Percentiles rank a stretch among this genome's conserved stretches.
phyloP scores from a whole-genome alignment of 2,329 filamentous ascomycete genomes.

The Verticillium alfalfae region DNA sequence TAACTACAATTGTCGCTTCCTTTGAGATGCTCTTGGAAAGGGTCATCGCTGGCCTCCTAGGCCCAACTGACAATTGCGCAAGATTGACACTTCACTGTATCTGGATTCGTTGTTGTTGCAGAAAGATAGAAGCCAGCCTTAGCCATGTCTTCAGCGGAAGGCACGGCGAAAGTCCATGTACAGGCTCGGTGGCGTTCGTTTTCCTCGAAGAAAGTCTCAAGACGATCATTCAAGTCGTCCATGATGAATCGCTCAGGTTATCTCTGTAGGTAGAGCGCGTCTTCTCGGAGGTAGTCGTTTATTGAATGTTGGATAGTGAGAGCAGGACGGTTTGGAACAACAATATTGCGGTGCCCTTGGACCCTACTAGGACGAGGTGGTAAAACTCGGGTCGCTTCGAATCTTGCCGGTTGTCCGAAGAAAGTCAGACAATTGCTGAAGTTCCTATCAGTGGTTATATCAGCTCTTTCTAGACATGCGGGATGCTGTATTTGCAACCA shows the following conservation, averaged over 20 bases:
- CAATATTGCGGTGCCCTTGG: no score
- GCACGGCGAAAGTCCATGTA: neutral
- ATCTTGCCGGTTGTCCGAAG: no score
- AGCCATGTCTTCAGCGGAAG: slow-evolving; percentile 3
- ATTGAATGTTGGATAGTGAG: no score
- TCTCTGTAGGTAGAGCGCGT: no score
- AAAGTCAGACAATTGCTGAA: no score
- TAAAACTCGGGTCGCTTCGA: no score
- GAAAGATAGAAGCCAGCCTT: neutral
- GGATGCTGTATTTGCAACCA: no score
- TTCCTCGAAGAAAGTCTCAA: neutral
- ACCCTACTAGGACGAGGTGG: no score
- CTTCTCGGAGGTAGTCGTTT: no score
- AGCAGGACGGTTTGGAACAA: no score
- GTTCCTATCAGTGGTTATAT: no score
- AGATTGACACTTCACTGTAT: neutral
- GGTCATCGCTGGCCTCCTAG: slow-evolving; percentile 7
- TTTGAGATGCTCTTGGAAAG: neutral
- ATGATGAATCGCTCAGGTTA: neutral
- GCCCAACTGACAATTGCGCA: slow-evolving; percentile 4
- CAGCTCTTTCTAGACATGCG: no score
- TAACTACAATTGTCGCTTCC: neutral
- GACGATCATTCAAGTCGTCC: neutral
- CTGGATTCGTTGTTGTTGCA: fast-evolving
- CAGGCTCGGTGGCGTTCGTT: neutral